phyloP scores from a whole-genome alignment of 2,329 filamentous ascomycete species.

The Botrytis cinerea region DNA sequence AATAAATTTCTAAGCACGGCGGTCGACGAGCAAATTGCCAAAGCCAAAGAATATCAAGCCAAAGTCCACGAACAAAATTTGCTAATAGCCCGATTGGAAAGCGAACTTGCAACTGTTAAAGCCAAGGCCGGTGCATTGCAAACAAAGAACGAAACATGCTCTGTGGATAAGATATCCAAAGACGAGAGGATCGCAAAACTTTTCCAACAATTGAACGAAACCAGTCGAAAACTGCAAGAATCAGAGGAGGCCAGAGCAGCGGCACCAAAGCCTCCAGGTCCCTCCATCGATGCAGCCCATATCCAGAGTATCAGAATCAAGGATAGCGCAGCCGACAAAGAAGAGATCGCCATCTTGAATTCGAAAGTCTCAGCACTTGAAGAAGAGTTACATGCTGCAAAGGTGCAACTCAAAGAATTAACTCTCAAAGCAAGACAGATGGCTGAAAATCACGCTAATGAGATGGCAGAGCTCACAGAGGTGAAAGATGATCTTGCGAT shows the following conservation, averaged over 20 bases:
- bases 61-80: background rate
- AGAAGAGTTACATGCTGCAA: background rate
- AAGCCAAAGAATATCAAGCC: background rate
- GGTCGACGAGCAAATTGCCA: background rate
- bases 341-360: background rate
- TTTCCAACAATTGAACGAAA: background rate
- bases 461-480: background rate
- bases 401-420: background rate
- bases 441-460: background rate
- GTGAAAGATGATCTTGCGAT: background rate
- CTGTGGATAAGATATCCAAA: background rate
- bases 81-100: background rate
- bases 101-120: background rate
- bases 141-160: too few species aligned
- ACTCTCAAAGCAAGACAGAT: background rate
- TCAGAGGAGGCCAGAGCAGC: background rate
- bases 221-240: background rate
- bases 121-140: background rate
- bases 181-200: background rate
- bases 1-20: background rate
- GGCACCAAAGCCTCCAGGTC: background rate
- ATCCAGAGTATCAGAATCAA: background rate
- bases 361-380: slow-evolving; percentile 5
- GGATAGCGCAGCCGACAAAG: background rate
- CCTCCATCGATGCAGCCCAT: background rate